These are phyloP conservation scores for Beauveria brongniartii DNA, from an alignment of 2,329 filamentous ascomycete species.

Conservation along the genomic window DNA sequence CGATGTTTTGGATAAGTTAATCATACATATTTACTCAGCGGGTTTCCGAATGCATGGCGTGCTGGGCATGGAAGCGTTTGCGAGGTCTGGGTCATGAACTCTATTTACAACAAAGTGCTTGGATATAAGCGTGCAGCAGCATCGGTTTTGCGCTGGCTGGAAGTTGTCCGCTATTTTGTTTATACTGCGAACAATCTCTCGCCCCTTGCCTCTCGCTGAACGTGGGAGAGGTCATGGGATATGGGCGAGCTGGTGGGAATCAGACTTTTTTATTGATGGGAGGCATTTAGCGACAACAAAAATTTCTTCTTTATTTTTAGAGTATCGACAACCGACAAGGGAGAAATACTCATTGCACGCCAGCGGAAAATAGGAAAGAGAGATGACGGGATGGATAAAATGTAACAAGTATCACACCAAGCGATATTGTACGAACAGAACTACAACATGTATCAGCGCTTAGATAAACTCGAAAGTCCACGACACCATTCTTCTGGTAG, in stretches of 20 bases:
- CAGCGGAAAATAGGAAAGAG: background rate
- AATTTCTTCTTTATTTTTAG: background rate
- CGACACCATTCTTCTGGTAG: too few relatives aligned
- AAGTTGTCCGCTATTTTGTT: background rate
- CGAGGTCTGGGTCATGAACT: background rate
- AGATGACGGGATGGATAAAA: background rate
- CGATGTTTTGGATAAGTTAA: background rate
- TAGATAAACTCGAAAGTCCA: background rate
- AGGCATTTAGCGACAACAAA: constrained; percentile 8
- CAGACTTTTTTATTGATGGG: background rate
- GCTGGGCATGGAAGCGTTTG: background rate
- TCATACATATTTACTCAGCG: background rate
- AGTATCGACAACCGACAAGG: background rate
- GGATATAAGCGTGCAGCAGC: background rate
- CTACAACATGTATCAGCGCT: background rate
- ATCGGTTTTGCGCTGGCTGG: background rate
- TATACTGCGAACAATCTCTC: background rate
- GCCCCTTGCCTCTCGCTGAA: background rate
- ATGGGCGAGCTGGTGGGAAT: background rate
- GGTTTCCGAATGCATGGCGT: background rate
- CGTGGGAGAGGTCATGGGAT: background rate
- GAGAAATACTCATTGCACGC: background rate
- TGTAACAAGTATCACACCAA: background rate
- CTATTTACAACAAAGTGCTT: background rate
- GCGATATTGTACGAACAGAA: constrained; percentile 3